Base-by-base conservation (phyloP, 129 eudicot genomes). In the Flaveria brownii region DNA sequence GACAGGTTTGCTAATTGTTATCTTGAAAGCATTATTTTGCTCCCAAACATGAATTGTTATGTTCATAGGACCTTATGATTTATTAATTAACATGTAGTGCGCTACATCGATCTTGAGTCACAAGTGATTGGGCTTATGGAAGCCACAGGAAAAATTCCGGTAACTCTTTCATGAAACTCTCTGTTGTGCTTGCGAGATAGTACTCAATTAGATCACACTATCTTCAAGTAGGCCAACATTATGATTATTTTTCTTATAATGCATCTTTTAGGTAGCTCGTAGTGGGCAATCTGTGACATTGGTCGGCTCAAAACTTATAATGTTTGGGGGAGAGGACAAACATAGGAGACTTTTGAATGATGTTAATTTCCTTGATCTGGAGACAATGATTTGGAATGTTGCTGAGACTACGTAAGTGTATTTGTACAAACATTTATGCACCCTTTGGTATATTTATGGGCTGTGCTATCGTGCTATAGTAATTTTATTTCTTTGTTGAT, bases 271-370 rank as follows among this genome's bases (percentile, higher is more conserved):
- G 98, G 88, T 90, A 81, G 90, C 96, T 80, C 91, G 98, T 57
- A 86, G 86, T 84, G 98, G 98, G 71, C 96, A 94, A 70, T 94
- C 98, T 36, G 85, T 91, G 60, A 81, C 98, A 18, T 68, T 88
- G 82, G 84, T 91, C 74, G 97, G 98, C 49, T 87, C 96, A 49
- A 94, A 84, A 82, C 84, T 94, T 72, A 82, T 94, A 77, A 87
- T 94, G 97, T 94, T 94, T 81, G 98, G 98, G 67, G 98, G 98
- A 59, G 97, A 91, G 87, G 98, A 91, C 85, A 71, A 74, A 78
- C 77, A 81, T 18, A 81, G 98, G 73, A 82, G 79, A n/a, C 83
- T 91, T 60, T 79, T 91, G 56, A 94, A 91, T 86, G 98, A 94
- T 72, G 85, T 91, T 70, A 82, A 87, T 82, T 84, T 91, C 82